A percentile compares a stretch with the other conserved stretches of the same genome.
Evolutionary conservation across 176 grass and related monocot genomes (phyloP).

Genomic region (Rhipidocladum racemiflorum): DNA sequence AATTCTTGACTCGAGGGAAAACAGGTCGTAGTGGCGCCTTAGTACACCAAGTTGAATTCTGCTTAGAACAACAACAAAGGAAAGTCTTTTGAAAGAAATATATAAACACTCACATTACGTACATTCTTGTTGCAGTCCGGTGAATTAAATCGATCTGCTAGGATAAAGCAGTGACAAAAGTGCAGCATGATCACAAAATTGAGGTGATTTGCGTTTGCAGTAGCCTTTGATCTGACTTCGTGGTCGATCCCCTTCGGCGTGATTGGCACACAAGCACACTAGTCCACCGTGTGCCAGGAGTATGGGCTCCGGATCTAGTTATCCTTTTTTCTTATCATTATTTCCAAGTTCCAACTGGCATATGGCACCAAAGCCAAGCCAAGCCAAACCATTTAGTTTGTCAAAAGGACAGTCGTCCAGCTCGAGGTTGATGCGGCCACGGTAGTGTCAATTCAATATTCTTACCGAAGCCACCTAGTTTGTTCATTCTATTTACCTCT

Average conservation of each 20-base stretch:
- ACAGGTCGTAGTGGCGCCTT: neutral
- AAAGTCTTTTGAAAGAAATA: neutral
- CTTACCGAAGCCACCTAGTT: constrained; percentile 15
- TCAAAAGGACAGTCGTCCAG: constrained; percentile 56
- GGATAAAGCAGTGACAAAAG: neutral
- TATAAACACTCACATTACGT: neutral
- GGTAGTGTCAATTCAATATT: constrained; percentile 17
- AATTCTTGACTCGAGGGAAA: neutral
- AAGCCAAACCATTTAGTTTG: constrained; percentile 36
- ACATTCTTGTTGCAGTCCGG: neutral
- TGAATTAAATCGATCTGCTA: neutral
- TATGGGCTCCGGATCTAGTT: constrained; percentile 1
- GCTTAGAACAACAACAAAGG: neutral
- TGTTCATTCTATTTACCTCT: neutral
- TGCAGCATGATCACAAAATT: constrained; percentile 9
- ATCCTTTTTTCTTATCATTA: constrained; percentile 15
- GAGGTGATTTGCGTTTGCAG: neutral
- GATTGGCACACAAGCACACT: constrained; percentile 27
- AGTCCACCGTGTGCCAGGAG: neutral
- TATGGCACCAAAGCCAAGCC: constrained; percentile 34
- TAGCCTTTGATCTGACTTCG: constrained; percentile 20
- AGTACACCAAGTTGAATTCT: constrained; percentile 1
- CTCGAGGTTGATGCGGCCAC: constrained; percentile 38
- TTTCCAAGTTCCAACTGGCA: constrained; percentile 42
- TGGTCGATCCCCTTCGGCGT: constrained; percentile 12